Percentiles rank a stretch among this genome's conserved stretches.
These are phyloP conservation scores for Domatiomyces globalis DNA, from an alignment of 2,329 filamentous ascomycete species.

Conservation along the genomic window DNA sequence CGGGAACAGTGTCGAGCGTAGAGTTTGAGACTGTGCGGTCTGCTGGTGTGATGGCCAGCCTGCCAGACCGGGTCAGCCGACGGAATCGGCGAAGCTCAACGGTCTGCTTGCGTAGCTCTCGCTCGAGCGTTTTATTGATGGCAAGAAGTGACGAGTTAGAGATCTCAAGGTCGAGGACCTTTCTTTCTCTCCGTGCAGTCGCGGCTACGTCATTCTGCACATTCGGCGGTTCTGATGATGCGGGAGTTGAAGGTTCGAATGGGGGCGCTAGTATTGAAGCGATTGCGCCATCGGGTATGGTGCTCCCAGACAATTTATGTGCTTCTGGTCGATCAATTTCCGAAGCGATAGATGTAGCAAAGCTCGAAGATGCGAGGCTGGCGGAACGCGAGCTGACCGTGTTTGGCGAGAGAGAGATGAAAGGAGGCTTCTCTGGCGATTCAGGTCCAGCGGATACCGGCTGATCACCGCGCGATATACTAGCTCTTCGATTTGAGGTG, in stretches of 20 bases:
- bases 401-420: conserved; percentile 7
- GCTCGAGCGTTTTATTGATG: conserved; percentile 85
- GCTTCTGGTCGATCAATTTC: conserved; percentile 7
- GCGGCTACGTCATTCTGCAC: conserved; percentile 52
- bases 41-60: conserved; percentile 43
- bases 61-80: conserved; percentile 68
- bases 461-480: neutral
- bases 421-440: neutral
- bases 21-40: conserved; percentile 30
- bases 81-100: conserved; percentile 73
- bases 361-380: conserved; percentile 13
- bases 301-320: neutral
- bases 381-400: conserved; percentile 14
- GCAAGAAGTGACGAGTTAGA: conserved; percentile 89
- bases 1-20: conserved; percentile 33
- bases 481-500: conserved; percentile 2
- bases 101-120: conserved; percentile 81
- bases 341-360: conserved; percentile 10
- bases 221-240: conserved; percentile 31
- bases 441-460: neutral
- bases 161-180: conserved; percentile 91
- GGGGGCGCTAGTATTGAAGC: neutral
- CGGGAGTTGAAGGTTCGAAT: conserved; percentile 30
- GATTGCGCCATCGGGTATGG: neutral
- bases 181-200: conserved; percentile 82